These are phyloP conservation scores for Juncus inflexus DNA, from an alignment of 176 grass and related monocot species.

Conservation along the genomic window DNA sequence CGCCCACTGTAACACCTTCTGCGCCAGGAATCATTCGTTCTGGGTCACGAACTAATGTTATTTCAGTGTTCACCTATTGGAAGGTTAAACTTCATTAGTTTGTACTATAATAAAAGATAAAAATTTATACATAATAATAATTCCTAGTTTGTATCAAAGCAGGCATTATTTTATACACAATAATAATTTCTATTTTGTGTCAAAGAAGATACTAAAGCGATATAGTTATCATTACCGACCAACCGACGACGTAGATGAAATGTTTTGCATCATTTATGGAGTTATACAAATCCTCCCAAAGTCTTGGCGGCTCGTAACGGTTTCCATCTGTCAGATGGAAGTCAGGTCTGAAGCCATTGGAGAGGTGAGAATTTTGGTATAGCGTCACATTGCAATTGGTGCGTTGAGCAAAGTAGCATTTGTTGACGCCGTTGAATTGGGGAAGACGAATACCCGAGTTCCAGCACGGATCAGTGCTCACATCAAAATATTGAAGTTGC, in stretches of 20 bases:
- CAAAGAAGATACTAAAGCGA: constrained; percentile 7
- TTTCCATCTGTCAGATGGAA: constrained; percentile 32
- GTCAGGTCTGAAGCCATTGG: constrained; percentile 37
- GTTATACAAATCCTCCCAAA: constrained; percentile 67
- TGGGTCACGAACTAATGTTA: constrained; percentile 65
- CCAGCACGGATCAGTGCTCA: constrained; percentile 50
- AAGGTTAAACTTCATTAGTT: too few species aligned
- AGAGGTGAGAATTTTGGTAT: constrained; percentile 74
- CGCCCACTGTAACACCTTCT: constrained; percentile 56
- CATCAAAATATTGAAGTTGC: constrained; percentile 32
- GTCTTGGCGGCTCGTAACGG: constrained; percentile 33
- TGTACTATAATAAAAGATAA: too few species aligned
- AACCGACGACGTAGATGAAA: constrained; percentile 72
- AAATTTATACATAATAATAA: too few species aligned
- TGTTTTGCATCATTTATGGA: constrained; percentile 55
- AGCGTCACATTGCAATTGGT: constrained; percentile 50
- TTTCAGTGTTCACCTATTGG: constrained; percentile 26
- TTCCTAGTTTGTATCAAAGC: too few species aligned
- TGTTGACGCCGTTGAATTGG: constrained; percentile 33
- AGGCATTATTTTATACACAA: too few species aligned
- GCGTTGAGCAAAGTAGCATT: constrained; percentile 57
- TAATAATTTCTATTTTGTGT: neutral
- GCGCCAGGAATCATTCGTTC: constrained; percentile 46
- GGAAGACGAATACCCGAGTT: constrained; percentile 39
- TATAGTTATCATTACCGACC: constrained; percentile 50